Base-by-base conservation (phyloP, 805 yeast genomes). In the Candida glaebosa region DNA sequence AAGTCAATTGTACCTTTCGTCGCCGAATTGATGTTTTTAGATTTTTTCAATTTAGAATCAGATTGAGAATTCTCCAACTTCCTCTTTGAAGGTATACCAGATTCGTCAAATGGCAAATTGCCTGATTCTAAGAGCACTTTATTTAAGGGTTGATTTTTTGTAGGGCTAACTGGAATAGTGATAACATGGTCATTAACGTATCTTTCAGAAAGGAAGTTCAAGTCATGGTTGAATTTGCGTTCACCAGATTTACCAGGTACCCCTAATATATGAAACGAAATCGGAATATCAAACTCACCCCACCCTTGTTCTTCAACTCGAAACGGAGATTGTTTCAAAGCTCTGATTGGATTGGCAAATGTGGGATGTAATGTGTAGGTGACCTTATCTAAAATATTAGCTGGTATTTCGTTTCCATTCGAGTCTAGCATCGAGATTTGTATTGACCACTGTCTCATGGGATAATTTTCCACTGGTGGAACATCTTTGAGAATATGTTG, bases 321-420 rank as follows among this genome's bases (percentile, higher is more conserved):
- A 67, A 90, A 91, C 8, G 99, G 99, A 7, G 85, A 78, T 56
- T 82, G 82, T 56, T 85, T 87, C 58, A 88, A 61, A 9, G 84
- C 73, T 60, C 97, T 78, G 48, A 78, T 82, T 8, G 98, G 98
- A 61, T 89, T 89, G 38, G 79, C 80, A 67, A 91, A 91, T 7
- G 98, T 93, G 38, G 97, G 98, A 69, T 91, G 99, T 49, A 93
- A 75, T 52, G 88, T 83, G 63, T 91, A 91, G 3, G 95, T 89
- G 40, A 89, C 96, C 64, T 85, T 87, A 62, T 93, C 98, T 55
- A 91, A 85, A 42, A 91, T 75, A 35, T 73, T 79, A 2, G 97
- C 97, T 10, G 96, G 91, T 36, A 86, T 71, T 53, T 84, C 91
- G 44, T 82, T 77, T 15, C 96, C 96, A 43, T 79, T 78, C 45